phyloP scores from a whole-genome alignment of 2,329 filamentous ascomycete species.

The Aspergillus chevalieri region DNA sequence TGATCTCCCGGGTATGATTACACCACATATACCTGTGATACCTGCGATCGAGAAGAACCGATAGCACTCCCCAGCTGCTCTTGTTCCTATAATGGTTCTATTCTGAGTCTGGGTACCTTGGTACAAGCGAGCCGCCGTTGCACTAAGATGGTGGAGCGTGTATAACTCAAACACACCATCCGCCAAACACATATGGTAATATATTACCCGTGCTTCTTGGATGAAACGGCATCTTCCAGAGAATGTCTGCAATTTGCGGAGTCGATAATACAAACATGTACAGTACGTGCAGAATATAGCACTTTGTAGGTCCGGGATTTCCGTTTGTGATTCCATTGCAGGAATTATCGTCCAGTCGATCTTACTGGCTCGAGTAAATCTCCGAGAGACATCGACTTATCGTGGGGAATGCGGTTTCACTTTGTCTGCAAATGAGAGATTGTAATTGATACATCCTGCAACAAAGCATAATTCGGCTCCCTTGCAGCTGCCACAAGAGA shows the following conservation, averaged over 20 bases:
- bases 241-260: no score
- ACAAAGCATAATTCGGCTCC: background rate
- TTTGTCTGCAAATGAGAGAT: constrained; percentile 10
- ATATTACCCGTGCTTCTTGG: constrained; percentile 7
- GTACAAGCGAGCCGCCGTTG: constrained; percentile 8
- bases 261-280: no score
- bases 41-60: background rate
- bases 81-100: no score
- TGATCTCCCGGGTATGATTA: constrained; percentile 1
- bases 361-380: background rate
- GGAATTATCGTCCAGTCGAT: background rate
- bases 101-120: no score
- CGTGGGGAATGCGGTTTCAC: background rate
- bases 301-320: background rate
- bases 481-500: constrained; percentile 4
- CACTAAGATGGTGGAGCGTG: constrained; percentile 19
- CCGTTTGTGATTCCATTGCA: background rate
- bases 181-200: constrained; percentile 14
- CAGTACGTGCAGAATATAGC: background rate
- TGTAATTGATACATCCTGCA: constrained; percentile 7
- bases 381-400: background rate
- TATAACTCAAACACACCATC: constrained; percentile 31
- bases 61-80: no score
- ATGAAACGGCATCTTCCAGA: background rate
- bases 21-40: background rate